These are phyloP conservation scores for Penicillium brevicompactum DNA, from an alignment of 2,329 filamentous ascomycete genomes.

Conservation along the genomic window DNA sequence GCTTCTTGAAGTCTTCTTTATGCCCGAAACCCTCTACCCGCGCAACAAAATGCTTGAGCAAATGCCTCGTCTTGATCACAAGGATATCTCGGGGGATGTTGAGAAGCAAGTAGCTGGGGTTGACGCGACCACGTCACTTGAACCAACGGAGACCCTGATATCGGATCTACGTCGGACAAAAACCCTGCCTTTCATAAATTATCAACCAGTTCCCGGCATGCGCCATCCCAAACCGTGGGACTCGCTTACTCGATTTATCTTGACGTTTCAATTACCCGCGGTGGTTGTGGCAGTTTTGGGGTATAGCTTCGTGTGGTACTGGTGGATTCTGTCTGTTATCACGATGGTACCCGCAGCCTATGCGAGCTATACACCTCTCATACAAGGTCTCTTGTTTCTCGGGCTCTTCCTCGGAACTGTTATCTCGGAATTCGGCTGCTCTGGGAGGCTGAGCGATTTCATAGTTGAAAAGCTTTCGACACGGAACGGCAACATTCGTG, in stretches of 20 bases:
- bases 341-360: constrained; percentile 58
- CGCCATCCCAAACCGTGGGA: constrained; percentile 54
- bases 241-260: constrained; percentile 48
- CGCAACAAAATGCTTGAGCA: constrained; percentile 51
- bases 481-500: constrained; percentile 46
- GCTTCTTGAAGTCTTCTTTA: constrained; percentile 51
- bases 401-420: constrained; percentile 58
- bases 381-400: constrained; percentile 57
- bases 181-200: constrained; percentile 48
- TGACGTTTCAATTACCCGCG: constrained; percentile 51
- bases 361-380: constrained; percentile 48
- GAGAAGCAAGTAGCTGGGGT: constrained; percentile 27
- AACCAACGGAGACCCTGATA: neutral
- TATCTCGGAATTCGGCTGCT: constrained; percentile 54
- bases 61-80: constrained; percentile 27
- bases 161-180: constrained; percentile 42
- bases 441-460: constrained; percentile 56
- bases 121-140: neutral
- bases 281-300: constrained; percentile 51
- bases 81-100: constrained; percentile 19
- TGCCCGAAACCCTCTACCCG: constrained; percentile 61
- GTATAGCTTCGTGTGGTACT: constrained; percentile 60
- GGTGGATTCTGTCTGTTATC: constrained; percentile 58
- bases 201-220: constrained; percentile 52
- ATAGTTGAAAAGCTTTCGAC: constrained; percentile 52